These are phyloP conservation scores for Hericium erinaceus DNA, from an alignment of 768 basidiomycete species.

Conservation along the genomic window DNA sequence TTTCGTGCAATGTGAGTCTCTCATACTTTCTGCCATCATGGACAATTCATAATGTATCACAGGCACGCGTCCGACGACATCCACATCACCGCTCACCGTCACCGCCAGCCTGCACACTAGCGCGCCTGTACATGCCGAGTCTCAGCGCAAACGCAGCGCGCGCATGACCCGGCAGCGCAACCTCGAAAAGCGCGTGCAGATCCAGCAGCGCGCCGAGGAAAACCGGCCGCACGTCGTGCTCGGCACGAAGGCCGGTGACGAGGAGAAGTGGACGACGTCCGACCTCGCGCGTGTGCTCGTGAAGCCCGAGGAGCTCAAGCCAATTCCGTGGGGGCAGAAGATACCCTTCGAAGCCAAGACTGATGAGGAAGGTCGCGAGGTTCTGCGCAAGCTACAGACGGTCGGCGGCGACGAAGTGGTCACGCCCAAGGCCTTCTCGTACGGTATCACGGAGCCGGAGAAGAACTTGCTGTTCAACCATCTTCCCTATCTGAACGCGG, in stretches of 20 bases:
- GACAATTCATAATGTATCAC: neutral
- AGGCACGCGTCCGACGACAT: conserved; percentile 25
- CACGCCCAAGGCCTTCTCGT: conserved; percentile 48
- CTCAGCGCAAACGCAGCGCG: conserved; percentile 25
- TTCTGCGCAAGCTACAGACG: neutral
- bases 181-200: conserved; percentile 36
- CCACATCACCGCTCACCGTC: conserved; percentile 26
- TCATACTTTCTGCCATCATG: neutral
- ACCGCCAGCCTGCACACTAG: conserved; percentile 40
- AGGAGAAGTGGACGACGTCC: conserved; percentile 56
- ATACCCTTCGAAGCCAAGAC: neutral
- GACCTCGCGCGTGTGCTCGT: conserved; percentile 54
- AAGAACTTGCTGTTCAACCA: conserved; percentile 57
- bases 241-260: conserved; percentile 58
- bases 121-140: conserved; percentile 23
- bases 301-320: conserved; percentile 8
- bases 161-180: conserved; percentile 33
- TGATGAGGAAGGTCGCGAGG: neutral
- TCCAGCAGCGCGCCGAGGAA: conserved; percentile 26
- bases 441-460: conserved; percentile 53
- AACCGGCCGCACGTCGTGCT: conserved; percentile 61
- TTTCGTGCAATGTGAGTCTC: neutral
- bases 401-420: conserved; percentile 29
- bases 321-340: neutral
- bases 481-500: conserved; percentile 47